Evolutionary conservation across 495 filamentous ascomycete genomes (phyloP).

Genomic region (Lasiosphaeria ovina): DNA sequence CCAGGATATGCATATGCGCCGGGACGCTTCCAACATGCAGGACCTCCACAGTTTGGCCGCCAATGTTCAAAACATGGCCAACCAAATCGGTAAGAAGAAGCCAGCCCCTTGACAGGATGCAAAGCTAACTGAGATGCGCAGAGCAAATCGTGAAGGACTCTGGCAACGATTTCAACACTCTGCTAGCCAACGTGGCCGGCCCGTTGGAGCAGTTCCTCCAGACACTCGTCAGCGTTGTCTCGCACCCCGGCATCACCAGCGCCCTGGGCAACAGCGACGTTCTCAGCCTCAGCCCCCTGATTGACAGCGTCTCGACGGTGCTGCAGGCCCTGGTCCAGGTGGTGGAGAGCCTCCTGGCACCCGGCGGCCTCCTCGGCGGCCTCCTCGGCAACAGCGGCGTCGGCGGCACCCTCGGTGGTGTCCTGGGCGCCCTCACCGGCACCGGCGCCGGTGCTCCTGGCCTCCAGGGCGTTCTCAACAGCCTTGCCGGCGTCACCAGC

Average conservation of each 20-base stretch:
- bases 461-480: background rate
- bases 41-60: too few relatives aligned
- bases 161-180: background rate
- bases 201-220: conserved; percentile 7
- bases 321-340: background rate
- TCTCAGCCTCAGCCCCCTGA: background rate
- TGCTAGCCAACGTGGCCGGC: background rate
- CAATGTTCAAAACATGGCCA: too few relatives aligned
- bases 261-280: background rate
- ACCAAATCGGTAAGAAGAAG: too few relatives aligned
- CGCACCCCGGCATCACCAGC: conserved; percentile 4
- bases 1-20: too few relatives aligned
- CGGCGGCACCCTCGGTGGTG: background rate
- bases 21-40: too few relatives aligned
- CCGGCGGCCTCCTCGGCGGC: conserved; percentile 4
- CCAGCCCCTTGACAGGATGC: background rate
- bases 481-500: background rate
- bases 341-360: background rate
- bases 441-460: background rate
- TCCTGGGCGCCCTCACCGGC: background rate
- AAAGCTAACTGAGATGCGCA: background rate
- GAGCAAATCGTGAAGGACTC: background rate
- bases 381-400: conserved; percentile 10
- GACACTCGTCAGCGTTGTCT: conserved; percentile 10
- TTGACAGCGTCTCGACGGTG: background rate